Base-by-base conservation (phyloP, 805 yeast species). In the Debaryomyces castellii region DNA sequence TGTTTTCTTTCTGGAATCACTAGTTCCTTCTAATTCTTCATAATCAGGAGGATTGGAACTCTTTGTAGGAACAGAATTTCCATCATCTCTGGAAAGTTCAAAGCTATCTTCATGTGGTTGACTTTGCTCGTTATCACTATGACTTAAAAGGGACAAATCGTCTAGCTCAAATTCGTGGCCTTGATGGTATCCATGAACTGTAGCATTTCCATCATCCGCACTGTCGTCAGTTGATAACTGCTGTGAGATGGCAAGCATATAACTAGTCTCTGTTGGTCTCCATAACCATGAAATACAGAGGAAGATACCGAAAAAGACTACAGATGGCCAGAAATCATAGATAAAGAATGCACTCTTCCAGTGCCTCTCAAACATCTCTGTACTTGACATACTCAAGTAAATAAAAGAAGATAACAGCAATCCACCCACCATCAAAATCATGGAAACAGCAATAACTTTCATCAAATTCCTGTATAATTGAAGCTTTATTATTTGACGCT, bases 261-360 rank as follows among this genome's bases (percentile, higher is more conserved):
- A 87, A 47, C 96, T 90, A 34, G 96, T 89, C 55, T 87, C 94
- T 0, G 97, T 92, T 44, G 99, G 99, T 66, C 99, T 85, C 99
- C 99, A 94, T 51, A 94, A 80, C 72, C 90, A 81, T 4, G 96
- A 88, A 51, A 94, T 76, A 8, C 90, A 80, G 57, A 85, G 78
- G 63, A 94, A 91, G 32, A 91, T 91, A 40, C 84, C 67, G 60
- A 87, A 89, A 69, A 89, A 94, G 11, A 90, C 85, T 40, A 89
- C 77, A 40, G 96, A 84, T 33, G 97, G 96, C 97, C 98, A 91
- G 71, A 96, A 95, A 56, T 92, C 97, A 38, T 85, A 77, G 44
- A 89, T 67, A 58, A 94, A 89, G 73, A 89, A 91, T 59, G 95
- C 81, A 38, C 89, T 80, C 67, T 91, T 88, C 99, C 99, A 94